Conservation (phyloP, 495 filamentous ascomycete species). For the Umbilicaria muhlenbergii region DNA sequence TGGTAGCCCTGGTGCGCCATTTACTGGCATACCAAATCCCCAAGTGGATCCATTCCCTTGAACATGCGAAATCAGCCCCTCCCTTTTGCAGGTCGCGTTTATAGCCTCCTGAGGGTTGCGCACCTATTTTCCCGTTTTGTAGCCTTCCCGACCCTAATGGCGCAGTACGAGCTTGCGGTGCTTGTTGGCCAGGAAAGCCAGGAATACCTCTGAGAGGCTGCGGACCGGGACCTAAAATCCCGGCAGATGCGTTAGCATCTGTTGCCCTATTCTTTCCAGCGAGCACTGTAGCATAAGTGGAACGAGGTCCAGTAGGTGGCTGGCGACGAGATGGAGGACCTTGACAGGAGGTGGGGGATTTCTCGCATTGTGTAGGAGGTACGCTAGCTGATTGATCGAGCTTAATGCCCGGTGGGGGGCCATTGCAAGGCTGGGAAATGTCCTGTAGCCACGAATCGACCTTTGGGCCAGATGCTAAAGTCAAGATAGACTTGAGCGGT, state of each 20-base stretch:
- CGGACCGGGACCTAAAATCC: slow-evolving; percentile 41
- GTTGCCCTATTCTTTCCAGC: slow-evolving; percentile 3
- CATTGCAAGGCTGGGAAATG: background rate
- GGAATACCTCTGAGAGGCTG: slow-evolving; percentile 57
- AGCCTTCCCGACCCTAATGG: slow-evolving; percentile 47
- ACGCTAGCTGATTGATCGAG: background rate
- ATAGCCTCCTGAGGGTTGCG: slow-evolving; percentile 11
- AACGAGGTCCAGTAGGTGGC: background rate
- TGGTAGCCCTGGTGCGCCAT: slow-evolving; percentile 43
- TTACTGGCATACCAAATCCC: slow-evolving; percentile 65
- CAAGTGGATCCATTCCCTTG: slow-evolving; percentile 54
- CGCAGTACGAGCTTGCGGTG: slow-evolving; percentile 44
- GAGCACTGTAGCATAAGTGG: background rate
- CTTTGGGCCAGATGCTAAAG: too few relatives aligned
- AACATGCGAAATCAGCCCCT: slow-evolving; percentile 19
- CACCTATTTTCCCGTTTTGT: slow-evolving; percentile 66
- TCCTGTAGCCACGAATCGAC: slow-evolving; percentile 1
- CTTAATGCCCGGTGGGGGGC: background rate
- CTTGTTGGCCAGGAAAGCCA: slow-evolving; percentile 50
- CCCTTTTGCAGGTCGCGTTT: slow-evolving; percentile 3
- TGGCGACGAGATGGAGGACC: background rate
- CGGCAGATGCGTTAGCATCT: slow-evolving; percentile 18
- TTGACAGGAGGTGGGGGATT: background rate
- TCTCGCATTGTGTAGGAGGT: background rate
- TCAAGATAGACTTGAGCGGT: too few relatives aligned